A percentile compares a stretch with the other conserved stretches of the same genome.
phyloP scores from a whole-genome alignment of 805 yeast species.

The Sugiyamaella americana region DNA sequence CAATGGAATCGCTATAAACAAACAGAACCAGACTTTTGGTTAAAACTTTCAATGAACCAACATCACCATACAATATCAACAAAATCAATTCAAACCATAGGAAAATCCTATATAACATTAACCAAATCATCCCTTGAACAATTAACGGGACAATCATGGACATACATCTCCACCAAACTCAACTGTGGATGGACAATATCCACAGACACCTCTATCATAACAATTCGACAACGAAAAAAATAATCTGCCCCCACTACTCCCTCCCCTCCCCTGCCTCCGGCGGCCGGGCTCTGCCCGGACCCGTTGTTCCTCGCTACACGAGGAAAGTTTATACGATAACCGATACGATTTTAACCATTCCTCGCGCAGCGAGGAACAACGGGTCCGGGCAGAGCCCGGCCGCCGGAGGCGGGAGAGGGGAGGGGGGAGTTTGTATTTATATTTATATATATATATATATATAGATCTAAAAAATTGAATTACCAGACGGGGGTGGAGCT shows the following conservation, averaged over 20 bases:
- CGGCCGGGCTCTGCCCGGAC: background rate
- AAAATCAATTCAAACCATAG: background rate
- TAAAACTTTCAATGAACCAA: background rate
- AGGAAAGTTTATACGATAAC: too few species aligned
- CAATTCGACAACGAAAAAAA: background rate
- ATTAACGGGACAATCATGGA: background rate
- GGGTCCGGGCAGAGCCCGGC: background rate
- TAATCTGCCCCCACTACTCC: too few species aligned
- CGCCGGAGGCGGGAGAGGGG: background rate
- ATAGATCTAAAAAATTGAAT: too few species aligned
- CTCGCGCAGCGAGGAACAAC: background rate
- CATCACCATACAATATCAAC: background rate
- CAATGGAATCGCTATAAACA: slow-evolving; percentile 8
- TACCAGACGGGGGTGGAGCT: slow-evolving; percentile 17
- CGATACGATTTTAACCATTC: background rate
- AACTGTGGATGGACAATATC: background rate
- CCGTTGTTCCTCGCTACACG: background rate
- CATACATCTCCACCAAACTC: background rate
- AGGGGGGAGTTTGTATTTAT: too few species aligned
- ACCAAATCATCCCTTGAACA: background rate
- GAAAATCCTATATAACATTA: background rate
- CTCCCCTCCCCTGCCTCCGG: background rate
- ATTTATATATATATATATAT: too few species aligned
- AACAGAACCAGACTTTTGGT: background rate
- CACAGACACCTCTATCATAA: background rate